Evolutionary conservation across 345 rosid species (phyloP), one percentile per base, ranked within the genome.

Genomic region (Salix caprea): DNA sequence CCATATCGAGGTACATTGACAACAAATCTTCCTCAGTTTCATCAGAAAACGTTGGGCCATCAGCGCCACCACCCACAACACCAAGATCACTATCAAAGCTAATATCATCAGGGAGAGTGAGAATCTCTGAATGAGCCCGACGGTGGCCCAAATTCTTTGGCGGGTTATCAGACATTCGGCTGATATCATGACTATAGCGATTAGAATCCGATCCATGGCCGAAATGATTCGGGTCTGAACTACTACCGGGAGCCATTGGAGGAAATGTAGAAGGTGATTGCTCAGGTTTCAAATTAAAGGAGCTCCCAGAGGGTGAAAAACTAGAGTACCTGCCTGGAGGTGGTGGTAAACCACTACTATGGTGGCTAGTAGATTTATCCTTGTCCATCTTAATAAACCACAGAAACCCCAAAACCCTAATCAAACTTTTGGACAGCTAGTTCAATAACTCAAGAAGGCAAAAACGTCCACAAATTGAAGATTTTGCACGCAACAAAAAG

Each of bases 111-210:
- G 99, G 97, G 14, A 91, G 93, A 62, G 90, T 92, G 23, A 96
- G 91, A 77, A 96, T 94, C 69, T 96, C 99, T 0, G 99, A 96
- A 79, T 93, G 98, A 65, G 97, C 95, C 37, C 99, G 90, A 28
- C 99, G 94, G 24, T 96, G 99, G n/a, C 99, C 97, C 44, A 86
- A 52, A 56, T 90, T 90, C 95, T 85, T 94, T 1, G 88, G 89
- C 24, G 98, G 98, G 50, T 91, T 88, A 82, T 94, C 98, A 1
- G 90, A 83, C 98, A 96, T 91, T 79, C 89, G 88, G 83, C 95
- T 92, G 44, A 94, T 85, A 77, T 92, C 98, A 81, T 89, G 90
- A 80, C 95, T 88, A 77, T 89, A 87, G 7, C 83, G 76, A 66
- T 77, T 87, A 40, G 90, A 75, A 65, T 90, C 92, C 14, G 90